phyloP scores from a whole-genome alignment of 2,329 filamentous ascomycete species.

The Lecanoromycetidae sp. region DNA sequence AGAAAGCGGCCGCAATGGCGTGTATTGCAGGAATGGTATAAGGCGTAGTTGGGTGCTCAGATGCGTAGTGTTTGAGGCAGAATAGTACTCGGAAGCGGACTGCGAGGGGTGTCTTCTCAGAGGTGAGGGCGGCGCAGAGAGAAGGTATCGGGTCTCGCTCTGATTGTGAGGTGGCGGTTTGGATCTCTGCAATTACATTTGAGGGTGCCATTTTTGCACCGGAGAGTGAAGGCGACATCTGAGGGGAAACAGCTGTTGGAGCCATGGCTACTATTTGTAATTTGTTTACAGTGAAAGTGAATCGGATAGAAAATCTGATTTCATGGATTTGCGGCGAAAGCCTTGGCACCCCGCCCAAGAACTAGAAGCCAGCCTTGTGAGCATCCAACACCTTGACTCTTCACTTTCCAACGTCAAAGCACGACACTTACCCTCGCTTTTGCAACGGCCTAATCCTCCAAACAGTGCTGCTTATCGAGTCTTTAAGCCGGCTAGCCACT shows the following conservation, averaged over 20 bases:
- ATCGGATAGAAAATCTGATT: too few species aligned
- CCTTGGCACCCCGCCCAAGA: too few species aligned
- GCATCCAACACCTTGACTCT: too few species aligned
- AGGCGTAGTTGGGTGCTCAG: slow-evolving; percentile 45
- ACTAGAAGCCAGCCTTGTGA: too few species aligned
- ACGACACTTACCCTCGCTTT: too few species aligned
- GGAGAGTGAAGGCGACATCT: neutral
- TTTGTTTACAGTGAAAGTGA: neutral
- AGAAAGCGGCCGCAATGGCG: slow-evolving; percentile 79
- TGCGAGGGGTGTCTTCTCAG: slow-evolving; percentile 70
- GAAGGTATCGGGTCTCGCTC: slow-evolving; percentile 24
- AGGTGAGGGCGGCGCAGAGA: slow-evolving; percentile 59
- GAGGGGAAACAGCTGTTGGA: slow-evolving; percentile 1
- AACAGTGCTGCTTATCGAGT: too few species aligned
- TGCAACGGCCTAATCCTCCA: too few species aligned
- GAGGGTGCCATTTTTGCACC: neutral
- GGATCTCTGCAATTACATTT: neutral
- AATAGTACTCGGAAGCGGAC: slow-evolving; percentile 93
- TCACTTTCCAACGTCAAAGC: too few species aligned
- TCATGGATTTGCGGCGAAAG: too few species aligned
- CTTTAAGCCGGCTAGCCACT: too few species aligned
- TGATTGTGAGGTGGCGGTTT: neutral
- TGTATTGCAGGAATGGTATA: slow-evolving; percentile 52
- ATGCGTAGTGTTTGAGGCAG: slow-evolving; percentile 88
- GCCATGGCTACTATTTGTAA: too few species aligned